These are phyloP conservation scores for Hirsutella minnesotensis DNA, from an alignment of 2,329 filamentous ascomycete species.

Conservation along the genomic window DNA sequence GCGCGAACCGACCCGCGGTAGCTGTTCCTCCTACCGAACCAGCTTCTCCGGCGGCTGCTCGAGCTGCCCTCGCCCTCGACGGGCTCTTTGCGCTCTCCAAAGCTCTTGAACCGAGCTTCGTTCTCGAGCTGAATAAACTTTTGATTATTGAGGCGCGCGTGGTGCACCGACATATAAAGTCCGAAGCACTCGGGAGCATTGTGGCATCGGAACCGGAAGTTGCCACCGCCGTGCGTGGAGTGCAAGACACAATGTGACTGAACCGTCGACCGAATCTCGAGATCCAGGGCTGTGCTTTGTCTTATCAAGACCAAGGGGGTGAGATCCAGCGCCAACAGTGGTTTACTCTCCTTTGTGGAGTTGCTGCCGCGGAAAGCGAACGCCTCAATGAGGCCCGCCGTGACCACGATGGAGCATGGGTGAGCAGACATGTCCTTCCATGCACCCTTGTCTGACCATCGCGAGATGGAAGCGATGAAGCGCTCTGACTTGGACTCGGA, in stretches of 20 bases:
- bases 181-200: conserved; percentile 66
- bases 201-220: conserved; percentile 82
- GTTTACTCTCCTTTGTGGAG: conserved; percentile 23
- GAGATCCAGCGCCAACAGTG: conserved; percentile 64
- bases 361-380: conserved; percentile 29
- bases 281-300: conserved; percentile 83
- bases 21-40: conserved; percentile 53
- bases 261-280: conserved; percentile 83
- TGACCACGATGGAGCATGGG: conserved; percentile 42
- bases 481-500: conserved; percentile 31
- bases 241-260: conserved; percentile 59
- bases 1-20: conserved; percentile 52
- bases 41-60: conserved; percentile 37
- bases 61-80: conserved; percentile 36
- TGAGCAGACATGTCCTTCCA: conserved; percentile 48
- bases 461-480: conserved; percentile 44
- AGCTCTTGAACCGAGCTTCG: conserved; percentile 60
- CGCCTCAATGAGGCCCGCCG: conserved; percentile 47
- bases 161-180: conserved; percentile 78
- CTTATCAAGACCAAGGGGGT: conserved; percentile 85
- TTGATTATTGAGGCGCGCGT: conserved; percentile 81
- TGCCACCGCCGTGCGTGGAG: conserved; percentile 48
- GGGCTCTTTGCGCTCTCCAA: conserved; percentile 42
- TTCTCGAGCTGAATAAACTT: conserved; percentile 64
- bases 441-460: conserved; percentile 48